These are phyloP conservation scores for Alternaria ethzedia DNA, from an alignment of 2,329 filamentous ascomycete species.

Conservation along the genomic window DNA sequence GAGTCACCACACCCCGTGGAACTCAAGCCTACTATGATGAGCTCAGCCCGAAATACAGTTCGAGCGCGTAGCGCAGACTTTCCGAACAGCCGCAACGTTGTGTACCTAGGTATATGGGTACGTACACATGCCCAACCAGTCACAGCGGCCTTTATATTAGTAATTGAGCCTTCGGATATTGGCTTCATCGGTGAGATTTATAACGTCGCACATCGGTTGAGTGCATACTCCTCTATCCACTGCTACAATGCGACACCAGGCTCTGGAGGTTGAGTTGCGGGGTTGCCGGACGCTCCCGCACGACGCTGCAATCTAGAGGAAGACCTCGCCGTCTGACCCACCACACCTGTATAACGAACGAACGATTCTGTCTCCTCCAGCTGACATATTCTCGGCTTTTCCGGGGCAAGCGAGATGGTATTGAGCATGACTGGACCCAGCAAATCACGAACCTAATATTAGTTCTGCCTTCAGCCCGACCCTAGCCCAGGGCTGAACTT, in stretches of 20 bases:
- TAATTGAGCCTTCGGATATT: background rate
- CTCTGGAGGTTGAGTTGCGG: background rate
- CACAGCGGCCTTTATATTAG: background rate
- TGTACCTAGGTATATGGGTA: background rate
- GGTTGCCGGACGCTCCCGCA: constrained; percentile 2
- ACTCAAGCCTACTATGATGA: background rate
- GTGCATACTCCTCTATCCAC: background rate
- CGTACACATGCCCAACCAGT: background rate
- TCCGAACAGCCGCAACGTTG: background rate
- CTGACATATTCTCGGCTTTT: constrained; percentile 14
- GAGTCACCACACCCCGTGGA: background rate
- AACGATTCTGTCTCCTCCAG: constrained; percentile 3
- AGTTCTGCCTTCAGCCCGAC: constrained; percentile 23
- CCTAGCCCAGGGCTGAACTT: constrained; percentile 16
- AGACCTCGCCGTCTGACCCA: constrained; percentile 9
- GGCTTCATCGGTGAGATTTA: background rate
- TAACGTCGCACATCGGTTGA: background rate
- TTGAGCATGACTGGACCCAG: constrained; percentile 14
- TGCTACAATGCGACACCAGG: background rate
- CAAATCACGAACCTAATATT: constrained; percentile 21
- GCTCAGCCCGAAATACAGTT: background rate
- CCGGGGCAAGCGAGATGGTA: constrained; percentile 11
- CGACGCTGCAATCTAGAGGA: background rate
- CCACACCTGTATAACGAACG: constrained; percentile 1
- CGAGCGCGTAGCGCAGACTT: background rate